Conservation (phyloP, 129 eudicot genomes). For the Flaveria ramosissima region DNA sequence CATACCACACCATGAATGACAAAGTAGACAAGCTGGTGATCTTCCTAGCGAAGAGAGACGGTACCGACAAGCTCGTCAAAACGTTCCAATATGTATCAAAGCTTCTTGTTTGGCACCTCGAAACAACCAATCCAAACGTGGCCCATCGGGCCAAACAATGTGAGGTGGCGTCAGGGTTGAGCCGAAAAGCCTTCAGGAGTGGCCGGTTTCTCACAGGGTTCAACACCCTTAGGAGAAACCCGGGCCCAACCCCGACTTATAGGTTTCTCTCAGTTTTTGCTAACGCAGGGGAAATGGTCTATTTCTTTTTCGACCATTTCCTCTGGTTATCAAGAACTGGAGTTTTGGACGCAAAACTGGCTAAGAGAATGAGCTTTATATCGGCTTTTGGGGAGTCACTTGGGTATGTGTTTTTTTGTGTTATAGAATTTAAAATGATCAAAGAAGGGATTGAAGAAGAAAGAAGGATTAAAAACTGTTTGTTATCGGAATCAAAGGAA, state of each 20-base stretch:
- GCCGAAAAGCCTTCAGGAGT: slow-evolving; percentile 90
- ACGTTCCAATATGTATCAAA: slow-evolving; percentile 96
- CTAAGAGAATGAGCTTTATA: slow-evolving; percentile 85
- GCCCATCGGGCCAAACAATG: slow-evolving; percentile 80
- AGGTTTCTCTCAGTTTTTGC: slow-evolving; percentile 65
- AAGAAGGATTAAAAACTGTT: slow-evolving; percentile 30
- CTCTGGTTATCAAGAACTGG: slow-evolving; percentile 82
- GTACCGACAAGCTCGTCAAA: slow-evolving; percentile 92
- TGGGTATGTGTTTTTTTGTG: slow-evolving; percentile 84
- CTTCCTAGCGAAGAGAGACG: slow-evolving; percentile 90
- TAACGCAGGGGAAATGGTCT: slow-evolving; percentile 96
- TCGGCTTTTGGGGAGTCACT: slow-evolving; percentile 95
- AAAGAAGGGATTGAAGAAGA: slow-evolving; percentile 58
- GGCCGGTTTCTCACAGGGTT: slow-evolving; percentile 95
- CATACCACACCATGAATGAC: slow-evolving; percentile 61
- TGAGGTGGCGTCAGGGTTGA: slow-evolving; percentile 89
- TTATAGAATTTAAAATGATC: slow-evolving; percentile 66
- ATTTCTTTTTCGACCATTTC: slow-evolving; percentile 95
- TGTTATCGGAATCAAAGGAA: slow-evolving; percentile 34
- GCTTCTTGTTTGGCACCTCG: slow-evolving; percentile 71
- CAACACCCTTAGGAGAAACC: slow-evolving; percentile 68
- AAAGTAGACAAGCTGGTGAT: slow-evolving; percentile 88
- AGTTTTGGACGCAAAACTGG: slow-evolving; percentile 64
- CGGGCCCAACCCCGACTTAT: slow-evolving; percentile 54
- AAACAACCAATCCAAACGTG: slow-evolving; percentile 46